A percentile compares a stretch with the other conserved stretches of the same genome.
Conservation (phyloP, 208 protist genomes). For the Leishmania mexicana region DNA sequence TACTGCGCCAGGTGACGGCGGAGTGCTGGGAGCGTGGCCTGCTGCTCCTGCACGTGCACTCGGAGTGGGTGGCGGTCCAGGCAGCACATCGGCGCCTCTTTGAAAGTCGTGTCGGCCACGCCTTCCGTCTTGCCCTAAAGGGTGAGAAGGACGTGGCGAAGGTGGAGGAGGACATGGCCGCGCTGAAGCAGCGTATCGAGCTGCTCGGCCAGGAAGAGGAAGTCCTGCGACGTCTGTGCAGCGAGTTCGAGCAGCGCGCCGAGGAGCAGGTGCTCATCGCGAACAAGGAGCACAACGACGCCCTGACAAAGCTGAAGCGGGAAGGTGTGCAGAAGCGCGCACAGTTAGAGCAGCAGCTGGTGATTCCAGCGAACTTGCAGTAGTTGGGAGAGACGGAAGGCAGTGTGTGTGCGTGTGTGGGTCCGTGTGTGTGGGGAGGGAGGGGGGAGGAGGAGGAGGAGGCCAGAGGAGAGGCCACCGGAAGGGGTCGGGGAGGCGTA, state of each 20-base stretch:
- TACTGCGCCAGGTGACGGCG: constrained; percentile 82
- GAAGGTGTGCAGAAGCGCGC: constrained; percentile 76
- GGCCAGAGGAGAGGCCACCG: not conserved
- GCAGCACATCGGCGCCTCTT: constrained; percentile 79
- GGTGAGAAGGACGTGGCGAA: constrained; percentile 81
- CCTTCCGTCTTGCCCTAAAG: constrained; percentile 84
- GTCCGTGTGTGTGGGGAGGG: not conserved
- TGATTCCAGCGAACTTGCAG: constrained; percentile 42
- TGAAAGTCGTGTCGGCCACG: constrained; percentile 86
- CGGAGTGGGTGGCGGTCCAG: constrained; percentile 77
- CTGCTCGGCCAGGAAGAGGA: constrained; percentile 68
- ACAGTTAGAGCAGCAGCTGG: constrained; percentile 81
- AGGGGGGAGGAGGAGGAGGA: not conserved
- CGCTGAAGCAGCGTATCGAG: constrained; percentile 44
- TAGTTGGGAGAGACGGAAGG: not conserved
- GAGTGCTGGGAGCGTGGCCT: constrained; percentile 89
- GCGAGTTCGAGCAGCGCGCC: constrained; percentile 60
- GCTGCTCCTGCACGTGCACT: constrained; percentile 80
- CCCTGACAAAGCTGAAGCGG: constrained; percentile 72
- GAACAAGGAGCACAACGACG: constrained; percentile 80
- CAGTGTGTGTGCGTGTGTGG: not conserved
- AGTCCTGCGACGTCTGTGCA: constrained; percentile 57
- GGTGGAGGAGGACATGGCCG: constrained; percentile 64
- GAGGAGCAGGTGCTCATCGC: constrained; percentile 85
- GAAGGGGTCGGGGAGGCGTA: not conserved